These are phyloP conservation scores for Blastomyces percursus DNA, from an alignment of 2,329 filamentous ascomycete species.

Conservation along the genomic window DNA sequence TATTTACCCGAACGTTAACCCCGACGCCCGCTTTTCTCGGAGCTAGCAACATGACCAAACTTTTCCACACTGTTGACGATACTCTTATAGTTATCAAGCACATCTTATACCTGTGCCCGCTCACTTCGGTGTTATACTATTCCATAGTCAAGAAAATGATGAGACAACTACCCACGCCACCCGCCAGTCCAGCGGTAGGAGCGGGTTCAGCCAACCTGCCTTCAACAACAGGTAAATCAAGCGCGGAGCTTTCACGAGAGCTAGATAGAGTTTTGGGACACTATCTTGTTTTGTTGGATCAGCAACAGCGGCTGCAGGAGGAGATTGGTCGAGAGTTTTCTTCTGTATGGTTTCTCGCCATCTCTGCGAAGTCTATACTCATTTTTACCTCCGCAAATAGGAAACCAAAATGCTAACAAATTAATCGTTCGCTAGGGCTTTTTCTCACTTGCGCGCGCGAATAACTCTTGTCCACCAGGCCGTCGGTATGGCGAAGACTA, in stretches of 20 bases:
- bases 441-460: slow-evolving; percentile 39
- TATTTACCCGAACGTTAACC: not conserved
- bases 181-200: slow-evolving; percentile 16
- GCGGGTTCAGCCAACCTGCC: slow-evolving; percentile 12
- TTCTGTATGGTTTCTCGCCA: slow-evolving; percentile 23
- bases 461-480: slow-evolving; percentile 36
- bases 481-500: slow-evolving; percentile 39
- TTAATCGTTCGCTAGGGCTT: slow-evolving; percentile 30
- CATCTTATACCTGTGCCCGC: not conserved
- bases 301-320: slow-evolving; percentile 32
- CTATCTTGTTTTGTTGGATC: slow-evolving; percentile 35
- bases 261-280: slow-evolving; percentile 33
- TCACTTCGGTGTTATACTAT: not conserved
- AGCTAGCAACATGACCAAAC: not conserved
- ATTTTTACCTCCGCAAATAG: not conserved
- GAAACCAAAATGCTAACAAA: not conserved
- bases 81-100: not conserved
- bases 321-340: slow-evolving; percentile 30
- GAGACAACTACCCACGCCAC: slow-evolving; percentile 13
- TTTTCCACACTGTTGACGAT: too few relatives aligned
- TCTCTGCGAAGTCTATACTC: not conserved
- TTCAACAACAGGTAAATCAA: slow-evolving; percentile 12
- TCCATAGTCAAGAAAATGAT: not conserved
- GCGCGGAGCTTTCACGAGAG: slow-evolving; percentile 22
- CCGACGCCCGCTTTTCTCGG: not conserved